phyloP scores from a whole-genome alignment of 2,329 filamentous ascomycete genomes.

The Leptographium procerum region DNA sequence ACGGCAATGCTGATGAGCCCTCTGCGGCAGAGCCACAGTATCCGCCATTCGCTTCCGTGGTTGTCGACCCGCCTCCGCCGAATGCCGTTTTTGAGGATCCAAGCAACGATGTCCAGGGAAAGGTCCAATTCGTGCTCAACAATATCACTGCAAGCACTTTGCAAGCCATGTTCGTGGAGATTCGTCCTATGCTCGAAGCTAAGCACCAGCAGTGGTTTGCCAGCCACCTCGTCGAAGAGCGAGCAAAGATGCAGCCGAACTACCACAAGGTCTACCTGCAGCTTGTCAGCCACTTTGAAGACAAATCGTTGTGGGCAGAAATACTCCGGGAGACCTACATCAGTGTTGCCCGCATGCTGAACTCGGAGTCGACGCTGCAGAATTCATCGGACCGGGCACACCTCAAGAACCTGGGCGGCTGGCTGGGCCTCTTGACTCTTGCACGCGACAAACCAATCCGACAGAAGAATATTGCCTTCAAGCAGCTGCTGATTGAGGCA shows the following conservation, averaged over 20 bases:
- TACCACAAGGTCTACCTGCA: constrained; percentile 91
- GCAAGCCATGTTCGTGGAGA: constrained; percentile 69
- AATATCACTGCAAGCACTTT: constrained; percentile 89
- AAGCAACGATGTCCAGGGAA: constrained; percentile 74
- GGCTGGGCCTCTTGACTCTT: constrained; percentile 87
- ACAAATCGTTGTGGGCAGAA: constrained; percentile 71
- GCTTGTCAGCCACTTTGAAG: constrained; percentile 70
- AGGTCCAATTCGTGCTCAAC: constrained; percentile 90
- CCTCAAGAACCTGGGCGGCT: constrained; percentile 84
- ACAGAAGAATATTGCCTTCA: constrained; percentile 94
- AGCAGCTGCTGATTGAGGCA: constrained; percentile 85
- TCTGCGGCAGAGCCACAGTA: constrained; percentile 41
- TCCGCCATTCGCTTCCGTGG: constrained; percentile 67
- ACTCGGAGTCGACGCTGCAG: constrained; percentile 76
- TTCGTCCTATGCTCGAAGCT: constrained; percentile 66
- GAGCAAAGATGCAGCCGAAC: constrained; percentile 94
- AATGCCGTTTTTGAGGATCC: constrained; percentile 68
- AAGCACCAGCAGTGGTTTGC: constrained; percentile 95
- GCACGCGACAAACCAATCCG: constrained; percentile 92
- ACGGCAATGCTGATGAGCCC: constrained; percentile 59
- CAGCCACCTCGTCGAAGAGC: constrained; percentile 84
- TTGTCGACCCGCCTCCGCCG: constrained; percentile 57
- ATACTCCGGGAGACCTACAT: constrained; percentile 89
- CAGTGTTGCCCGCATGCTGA: constrained; percentile 76
- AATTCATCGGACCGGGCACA: constrained; percentile 76